A percentile compares a stretch with the other conserved stretches of the same genome.
Evolutionary conservation across 345 rosid genomes (phyloP).

Genomic region (Eutrema heterophyllum): DNA sequence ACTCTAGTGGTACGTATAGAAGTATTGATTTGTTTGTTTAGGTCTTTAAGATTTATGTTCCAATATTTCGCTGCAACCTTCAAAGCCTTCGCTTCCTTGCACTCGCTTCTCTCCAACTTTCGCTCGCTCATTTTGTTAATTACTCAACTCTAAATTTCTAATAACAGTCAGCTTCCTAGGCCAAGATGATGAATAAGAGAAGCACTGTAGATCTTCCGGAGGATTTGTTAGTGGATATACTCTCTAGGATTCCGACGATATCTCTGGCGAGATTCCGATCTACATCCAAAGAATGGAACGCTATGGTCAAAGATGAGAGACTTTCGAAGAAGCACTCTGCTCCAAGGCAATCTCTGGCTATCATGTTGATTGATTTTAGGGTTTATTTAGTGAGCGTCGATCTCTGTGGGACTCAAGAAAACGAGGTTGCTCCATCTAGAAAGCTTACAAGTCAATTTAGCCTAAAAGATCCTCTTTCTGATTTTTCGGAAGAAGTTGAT

Average conservation of each 20-base stretch:
- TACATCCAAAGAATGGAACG: not conserved
- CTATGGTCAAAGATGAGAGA: not conserved
- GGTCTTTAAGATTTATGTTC: too few species aligned
- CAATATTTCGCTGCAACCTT: too few species aligned
- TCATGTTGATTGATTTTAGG: not conserved
- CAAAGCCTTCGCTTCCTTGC: too few species aligned
- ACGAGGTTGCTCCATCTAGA: not conserved
- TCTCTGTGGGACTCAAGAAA: not conserved
- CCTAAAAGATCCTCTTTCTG: not conserved
- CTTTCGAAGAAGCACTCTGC: not conserved
- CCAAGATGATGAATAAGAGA: not conserved
- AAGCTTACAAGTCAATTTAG: not conserved
- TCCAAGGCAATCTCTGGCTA: not conserved
- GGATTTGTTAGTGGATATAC: not conserved
- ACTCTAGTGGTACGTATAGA: too few species aligned
- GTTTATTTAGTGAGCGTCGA: not conserved
- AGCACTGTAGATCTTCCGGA: not conserved
- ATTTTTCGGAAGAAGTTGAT: not conserved
- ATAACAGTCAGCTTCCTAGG: too few species aligned
- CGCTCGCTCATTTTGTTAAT: too few species aligned
- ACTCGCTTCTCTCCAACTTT: too few species aligned
- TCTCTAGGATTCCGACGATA: not conserved
- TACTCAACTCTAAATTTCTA: too few species aligned
- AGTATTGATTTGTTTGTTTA: too few species aligned
- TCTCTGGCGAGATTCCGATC: not conserved